phyloP scores from a whole-genome alignment of 495 filamentous ascomycete species.

The Xylaria nigripes region DNA sequence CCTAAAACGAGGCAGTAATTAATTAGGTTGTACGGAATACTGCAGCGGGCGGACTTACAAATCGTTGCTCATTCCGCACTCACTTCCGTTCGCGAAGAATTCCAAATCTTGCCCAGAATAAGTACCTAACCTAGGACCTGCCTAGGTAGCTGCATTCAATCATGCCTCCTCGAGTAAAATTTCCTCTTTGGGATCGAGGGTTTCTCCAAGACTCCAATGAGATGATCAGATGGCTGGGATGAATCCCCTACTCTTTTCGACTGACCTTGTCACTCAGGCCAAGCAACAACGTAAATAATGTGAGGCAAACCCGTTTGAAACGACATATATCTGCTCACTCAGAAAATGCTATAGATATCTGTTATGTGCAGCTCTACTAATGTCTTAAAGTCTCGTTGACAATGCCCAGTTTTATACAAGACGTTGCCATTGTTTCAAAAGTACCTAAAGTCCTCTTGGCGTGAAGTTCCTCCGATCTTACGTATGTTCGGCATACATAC shows the following conservation, averaged over 20 bases:
- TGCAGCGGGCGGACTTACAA: no score
- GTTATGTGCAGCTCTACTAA: no score
- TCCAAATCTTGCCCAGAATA: conserved; percentile 5
- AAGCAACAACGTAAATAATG: background rate
- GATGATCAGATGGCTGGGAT: background rate
- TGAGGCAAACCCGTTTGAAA: background rate
- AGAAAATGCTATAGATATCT: no score
- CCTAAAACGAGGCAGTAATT: no score
- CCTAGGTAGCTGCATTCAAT: background rate
- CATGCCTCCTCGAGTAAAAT: conserved; percentile 10
- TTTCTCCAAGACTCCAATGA: background rate
- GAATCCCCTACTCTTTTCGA: background rate
- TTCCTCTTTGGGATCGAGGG: conserved; percentile 1
- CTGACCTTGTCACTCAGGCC: background rate
- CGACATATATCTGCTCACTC: no score
- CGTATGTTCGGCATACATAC: background rate
- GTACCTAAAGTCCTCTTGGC: background rate
- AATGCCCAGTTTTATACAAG: background rate
- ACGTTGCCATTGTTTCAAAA: background rate
- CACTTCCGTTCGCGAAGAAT: background rate
- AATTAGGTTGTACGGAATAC: background rate
- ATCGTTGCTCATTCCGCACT: background rate
- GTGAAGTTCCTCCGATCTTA: conserved; percentile 14
- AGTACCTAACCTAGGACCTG: background rate
- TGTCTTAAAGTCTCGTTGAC: background rate